Evolutionary conservation across 2,329 filamentous ascomycete genomes (phyloP), one percentile per base, ranked within the genome.

Genomic region (Verticillium zaregamsianum): DNA sequence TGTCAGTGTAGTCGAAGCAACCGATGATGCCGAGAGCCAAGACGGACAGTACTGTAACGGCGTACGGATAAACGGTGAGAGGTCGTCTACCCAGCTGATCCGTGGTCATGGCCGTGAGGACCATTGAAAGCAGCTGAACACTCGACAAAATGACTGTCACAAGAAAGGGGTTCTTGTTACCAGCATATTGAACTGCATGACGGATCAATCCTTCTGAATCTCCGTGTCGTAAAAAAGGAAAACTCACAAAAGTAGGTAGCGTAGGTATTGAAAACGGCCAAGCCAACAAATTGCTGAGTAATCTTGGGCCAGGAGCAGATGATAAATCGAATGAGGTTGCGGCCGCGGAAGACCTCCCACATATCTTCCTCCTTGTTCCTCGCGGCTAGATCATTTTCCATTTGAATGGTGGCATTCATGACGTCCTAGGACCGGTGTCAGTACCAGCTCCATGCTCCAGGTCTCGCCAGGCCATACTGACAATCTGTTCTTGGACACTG

Each of bases 61-160:
- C 71, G 33, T 77, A 78, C 0, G 75, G 75, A 39, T 77, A 77
- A 4, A 78, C 68, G 0, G 75, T 78, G 0, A 79, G 62, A 0
- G 74, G 75, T 1, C 76, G 73, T 59, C 75, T 74, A 23, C 72
- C 72, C 17, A 77, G 40, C 20, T 66, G 66, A 60, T 77, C 74
- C 3, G 76, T 76, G 1, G 72, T 65, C 0, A 68, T 65, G 8
- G 73, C 68, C 0, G 74, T 77, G 20, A 72, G n/a, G 23, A 78
- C 64, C 69, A 80, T 76, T 0, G 77, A 77, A 5, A 80, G 64
- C 3, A 81, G 67, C 59, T 78, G 77, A 0, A 79, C 74, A 54
- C 73, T 76, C 1, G 74, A 74, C 2, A 77, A 67, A 52, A 79
- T 78, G 40, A 78, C 68, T 0, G 76, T 79, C 6, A 79, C 76